Evolutionary conservation across 2,329 filamentous ascomycete genomes (phyloP).

Genomic region (Botryotinia narcissicola): DNA sequence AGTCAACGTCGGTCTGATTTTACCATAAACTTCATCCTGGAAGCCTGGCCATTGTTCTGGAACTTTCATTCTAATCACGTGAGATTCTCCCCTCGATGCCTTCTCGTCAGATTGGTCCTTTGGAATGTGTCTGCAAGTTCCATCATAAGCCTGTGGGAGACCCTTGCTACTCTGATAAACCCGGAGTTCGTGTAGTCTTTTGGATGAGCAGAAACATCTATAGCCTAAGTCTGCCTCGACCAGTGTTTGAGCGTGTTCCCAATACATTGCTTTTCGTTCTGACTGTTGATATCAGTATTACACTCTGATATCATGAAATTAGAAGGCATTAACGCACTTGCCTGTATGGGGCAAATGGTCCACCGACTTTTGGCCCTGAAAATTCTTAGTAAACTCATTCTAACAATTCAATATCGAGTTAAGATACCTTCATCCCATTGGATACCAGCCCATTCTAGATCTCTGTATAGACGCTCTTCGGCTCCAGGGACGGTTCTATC

Average conservation of each 20-base stretch:
- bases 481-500: conserved; percentile 72
- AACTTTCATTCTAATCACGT: conserved; percentile 75
- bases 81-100: conserved; percentile 64
- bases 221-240: conserved; percentile 75
- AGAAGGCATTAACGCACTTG: conserved; percentile 53
- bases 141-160: conserved; percentile 61
- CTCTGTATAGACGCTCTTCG: conserved; percentile 72
- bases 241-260: conserved; percentile 65
- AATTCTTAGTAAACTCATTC: conserved; percentile 23
- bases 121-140: conserved; percentile 69
- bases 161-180: conserved; percentile 59
- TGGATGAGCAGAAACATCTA: conserved; percentile 83
- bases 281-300: conserved; percentile 55
- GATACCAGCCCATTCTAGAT: conserved; percentile 84
- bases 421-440: conserved; percentile 82
- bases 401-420: neutral
- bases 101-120: conserved; percentile 67
- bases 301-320: conserved; percentile 19
- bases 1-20: conserved; percentile 46
- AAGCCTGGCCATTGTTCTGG: conserved; percentile 62
- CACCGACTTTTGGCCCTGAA: conserved; percentile 73
- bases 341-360: conserved; percentile 80
- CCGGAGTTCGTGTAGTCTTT: conserved; percentile 67
- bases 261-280: conserved; percentile 72
- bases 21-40: conserved; percentile 77